Conservation (phyloP, 257 asterid species). For the Ophiorrhiza pumila region DNA sequence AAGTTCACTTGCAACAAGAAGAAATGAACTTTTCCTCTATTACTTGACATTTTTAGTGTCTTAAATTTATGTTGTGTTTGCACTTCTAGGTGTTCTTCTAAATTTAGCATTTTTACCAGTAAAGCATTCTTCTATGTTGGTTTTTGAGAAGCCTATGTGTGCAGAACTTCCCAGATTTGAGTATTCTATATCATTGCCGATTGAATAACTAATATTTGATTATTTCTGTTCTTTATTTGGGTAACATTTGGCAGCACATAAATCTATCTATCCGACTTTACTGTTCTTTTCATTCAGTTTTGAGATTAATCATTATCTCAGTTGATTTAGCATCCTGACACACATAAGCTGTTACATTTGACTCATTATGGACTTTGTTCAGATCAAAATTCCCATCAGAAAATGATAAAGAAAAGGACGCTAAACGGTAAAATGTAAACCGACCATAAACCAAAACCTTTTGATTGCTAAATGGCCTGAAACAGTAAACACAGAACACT, state of each 20-base stretch:
- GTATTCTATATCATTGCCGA: neutral
- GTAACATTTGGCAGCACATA: too few species aligned
- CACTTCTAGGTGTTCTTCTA: neutral
- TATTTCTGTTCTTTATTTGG: neutral
- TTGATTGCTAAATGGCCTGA: neutral
- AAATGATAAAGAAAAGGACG: neutral
- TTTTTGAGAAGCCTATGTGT: neutral
- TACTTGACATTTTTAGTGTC: neutral
- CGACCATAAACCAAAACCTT: neutral
- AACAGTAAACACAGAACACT: neutral
- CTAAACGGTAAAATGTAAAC: neutral
- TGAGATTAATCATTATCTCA: neutral
- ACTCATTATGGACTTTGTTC: neutral
- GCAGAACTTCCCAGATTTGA: neutral
- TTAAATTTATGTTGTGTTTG: neutral
- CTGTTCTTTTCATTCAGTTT: neutral
- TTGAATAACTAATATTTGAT: neutral
- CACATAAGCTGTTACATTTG: neutral
- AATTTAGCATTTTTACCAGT: neutral
- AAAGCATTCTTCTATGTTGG: neutral
- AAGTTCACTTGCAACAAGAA: neutral
- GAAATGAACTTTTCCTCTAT: neutral
- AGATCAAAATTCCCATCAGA: neutral
- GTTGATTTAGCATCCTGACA: neutral
- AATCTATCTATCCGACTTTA: neutral